Base-by-base conservation (phyloP, 371 early-diverging fungal genomes). In the Agmasoma carcini region DNA sequence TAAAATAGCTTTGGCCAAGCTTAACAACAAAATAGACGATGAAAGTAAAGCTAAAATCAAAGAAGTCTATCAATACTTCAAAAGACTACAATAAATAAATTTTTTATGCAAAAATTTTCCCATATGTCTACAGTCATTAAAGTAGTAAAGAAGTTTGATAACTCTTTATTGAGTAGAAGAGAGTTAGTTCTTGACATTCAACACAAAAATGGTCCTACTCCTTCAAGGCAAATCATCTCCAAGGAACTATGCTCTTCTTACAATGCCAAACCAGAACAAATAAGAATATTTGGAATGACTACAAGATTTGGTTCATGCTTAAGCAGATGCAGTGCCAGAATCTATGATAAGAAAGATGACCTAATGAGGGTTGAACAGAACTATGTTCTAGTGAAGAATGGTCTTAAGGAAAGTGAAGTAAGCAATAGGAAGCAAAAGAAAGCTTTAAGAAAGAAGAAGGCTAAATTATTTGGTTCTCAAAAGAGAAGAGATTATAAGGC, bases 391-490 rank as follows among this genome's bases (percentile, higher is more conserved):
- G 51, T 53, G n/a, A 61, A 63, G 31, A 50, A 63, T 2, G 66
- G 61, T 14, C 65, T 65, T 29, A 64, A 69, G 38, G 64, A 63
- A 38, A 30, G 36, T 26, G 41, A 54, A 9, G 43, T 44, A 12
- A 52, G 53, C 5, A 56, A 64, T 6, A 66, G 72, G 50, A 69
- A 59, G 36, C 25, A 61, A 14, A 68, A 65, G 48, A 72, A 72
- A 58, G 65, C 69, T 19, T 66, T 63, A 26, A 65, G 69, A 53
- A 69, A 64, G 59, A 69, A 72, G 56, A 58, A 45, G 40, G 54
- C 57, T 45, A 72, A 72, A 65, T 66, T 66, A 36, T 66, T 69
- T 58, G 72, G 72, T 47, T 69, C 72, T 36, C 23, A 64, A 9
- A 60, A 41, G 53, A 60, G 63, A 17, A 50, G 47, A 39, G 55